Base-by-base conservation (phyloP, 106 monocot genomes). In the Dioscorea dumetorum region DNA sequence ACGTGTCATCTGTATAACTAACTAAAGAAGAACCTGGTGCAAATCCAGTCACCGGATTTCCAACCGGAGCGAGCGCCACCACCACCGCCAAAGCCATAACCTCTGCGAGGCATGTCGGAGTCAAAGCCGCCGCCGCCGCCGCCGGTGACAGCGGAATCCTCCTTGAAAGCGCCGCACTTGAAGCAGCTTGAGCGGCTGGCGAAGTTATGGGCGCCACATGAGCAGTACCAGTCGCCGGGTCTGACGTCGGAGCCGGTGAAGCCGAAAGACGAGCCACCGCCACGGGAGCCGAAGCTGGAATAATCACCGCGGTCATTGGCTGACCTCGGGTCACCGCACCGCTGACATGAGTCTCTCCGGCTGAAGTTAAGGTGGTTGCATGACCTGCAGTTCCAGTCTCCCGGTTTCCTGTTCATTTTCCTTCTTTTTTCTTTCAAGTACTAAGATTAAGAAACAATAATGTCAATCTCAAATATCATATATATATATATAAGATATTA, bases 321-420 rank as follows among this genome's bases (percentile, higher is more conserved):
- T 7, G 79, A 64, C 67, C 87, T 73, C 4, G 87, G 87, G 0
- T 90, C 85, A 10, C 83, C 72, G 53, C 94, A 94, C 16, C 82
- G 77, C 79, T 94, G 94, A 83, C 94, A 94, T 14, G 77, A 83
- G 69, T 94, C 94, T 0, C 94, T 77, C 24, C 94, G 84, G 85
- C 87, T 85, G 85, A 94, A 94, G 87, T 94, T 94, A 68, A 94
- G 84, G 78, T 94, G 78, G 73, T 82, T 81, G 94, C 94, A 94
- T 50, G 82, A 78, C 69, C 74, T 76, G 80, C 94, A 94, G 87
- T 87, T 83, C 94, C 94, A 94, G 80, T 94, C 94, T 50, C 94
- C 94, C 19, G 90, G 90, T 79, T 94, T 94, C 87, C 87, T 85
- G 76, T 87, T 94, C 94, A 90, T 94, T 81, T 74, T 81, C 72